These are phyloP conservation scores for Fusarium coffeatum DNA, from an alignment of 2,329 filamentous ascomycete species.

Conservation along the genomic window DNA sequence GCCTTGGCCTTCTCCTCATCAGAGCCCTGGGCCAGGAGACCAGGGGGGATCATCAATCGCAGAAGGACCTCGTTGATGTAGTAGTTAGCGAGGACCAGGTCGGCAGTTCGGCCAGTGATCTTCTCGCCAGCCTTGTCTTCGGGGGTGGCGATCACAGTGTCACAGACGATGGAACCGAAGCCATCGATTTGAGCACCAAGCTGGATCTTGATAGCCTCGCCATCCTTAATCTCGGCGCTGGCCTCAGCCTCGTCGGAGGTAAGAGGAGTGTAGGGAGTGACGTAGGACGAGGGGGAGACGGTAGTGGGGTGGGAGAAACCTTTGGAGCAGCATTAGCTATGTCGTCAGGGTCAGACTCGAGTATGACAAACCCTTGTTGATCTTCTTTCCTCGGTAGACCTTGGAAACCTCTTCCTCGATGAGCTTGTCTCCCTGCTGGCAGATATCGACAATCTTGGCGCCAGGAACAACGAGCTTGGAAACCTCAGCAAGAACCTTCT, in stretches of 20 bases:
- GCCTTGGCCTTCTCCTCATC: constrained; percentile 98
- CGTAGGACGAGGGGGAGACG: constrained; percentile 90
- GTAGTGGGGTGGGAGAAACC: constrained; percentile 95
- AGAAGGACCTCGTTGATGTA: constrained; percentile 96
- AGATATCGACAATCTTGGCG: constrained; percentile 92
- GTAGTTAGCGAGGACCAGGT: constrained; percentile 89
- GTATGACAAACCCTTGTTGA: constrained; percentile 78
- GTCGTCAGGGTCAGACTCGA: neutral
- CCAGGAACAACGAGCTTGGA: constrained; percentile 79
- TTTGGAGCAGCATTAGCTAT: constrained; percentile 51
- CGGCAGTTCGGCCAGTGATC: constrained; percentile 81
- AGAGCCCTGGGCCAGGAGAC: constrained; percentile 81
- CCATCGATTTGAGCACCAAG: constrained; percentile 99
- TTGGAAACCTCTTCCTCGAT: constrained; percentile 93
- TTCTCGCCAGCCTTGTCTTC: constrained; percentile 70
- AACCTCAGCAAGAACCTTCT: constrained; percentile 93
- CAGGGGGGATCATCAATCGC: constrained; percentile 90
- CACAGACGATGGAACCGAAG: constrained; percentile 95
- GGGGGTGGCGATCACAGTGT: constrained; percentile 81
- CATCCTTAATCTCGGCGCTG: constrained; percentile 79
- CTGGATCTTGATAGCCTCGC: constrained; percentile 95
- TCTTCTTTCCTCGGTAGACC: constrained; percentile 99
- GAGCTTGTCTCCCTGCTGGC: constrained; percentile 94
- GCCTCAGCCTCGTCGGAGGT: constrained; percentile 89
- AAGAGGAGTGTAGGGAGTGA: constrained; percentile 96